Percentiles rank a stretch among this genome's conserved stretches.
Evolutionary conservation across 805 yeast species (phyloP).

Genomic region (Saccharomycodes ludwigii): DNA sequence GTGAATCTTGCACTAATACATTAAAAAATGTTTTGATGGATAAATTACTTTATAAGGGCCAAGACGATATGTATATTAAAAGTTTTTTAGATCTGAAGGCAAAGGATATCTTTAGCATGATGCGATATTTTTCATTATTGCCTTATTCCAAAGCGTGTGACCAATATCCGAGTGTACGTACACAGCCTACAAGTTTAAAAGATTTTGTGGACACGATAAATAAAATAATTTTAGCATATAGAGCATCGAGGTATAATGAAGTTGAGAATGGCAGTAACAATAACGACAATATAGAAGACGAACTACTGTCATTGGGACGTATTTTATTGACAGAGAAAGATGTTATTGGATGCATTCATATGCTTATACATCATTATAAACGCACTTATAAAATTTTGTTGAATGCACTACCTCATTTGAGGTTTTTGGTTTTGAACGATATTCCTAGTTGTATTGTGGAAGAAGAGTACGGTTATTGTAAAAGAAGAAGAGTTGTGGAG

Average conservation of each 20-base stretch:
- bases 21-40: slow-evolving; percentile 21
- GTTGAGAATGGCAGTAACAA: slow-evolving; percentile 5
- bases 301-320: background rate
- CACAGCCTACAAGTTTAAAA: slow-evolving; percentile 27
- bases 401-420: slow-evolving; percentile 21
- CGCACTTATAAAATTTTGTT: slow-evolving; percentile 25
- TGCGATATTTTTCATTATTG: slow-evolving; percentile 23
- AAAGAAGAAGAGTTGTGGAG: slow-evolving; percentile 19
- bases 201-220: slow-evolving; percentile 20
- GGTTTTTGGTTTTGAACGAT: slow-evolving; percentile 29
- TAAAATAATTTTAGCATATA: slow-evolving; percentile 8
- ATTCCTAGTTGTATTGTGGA: slow-evolving; percentile 24
- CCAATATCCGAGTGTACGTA: slow-evolving; percentile 29
- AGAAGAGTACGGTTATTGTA: slow-evolving; percentile 9
- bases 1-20: slow-evolving; percentile 19
- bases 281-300: slow-evolving; percentile 8
- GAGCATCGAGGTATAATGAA: background rate
- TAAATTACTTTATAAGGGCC: slow-evolving; percentile 20
- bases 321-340: slow-evolving; percentile 18
- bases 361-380: slow-evolving; percentile 27
- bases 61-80: slow-evolving; percentile 17
- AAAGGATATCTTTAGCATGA: slow-evolving; percentile 26
- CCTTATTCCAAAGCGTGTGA: slow-evolving; percentile 35
- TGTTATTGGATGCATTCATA: slow-evolving; percentile 24
- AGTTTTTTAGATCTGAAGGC: slow-evolving; percentile 20